Percentiles rank a stretch among this genome's conserved stretches.
These are phyloP conservation scores for Neophaeococcomyces mojaviensis DNA, from an alignment of 2,329 filamentous ascomycete genomes.

Conservation along the genomic window DNA sequence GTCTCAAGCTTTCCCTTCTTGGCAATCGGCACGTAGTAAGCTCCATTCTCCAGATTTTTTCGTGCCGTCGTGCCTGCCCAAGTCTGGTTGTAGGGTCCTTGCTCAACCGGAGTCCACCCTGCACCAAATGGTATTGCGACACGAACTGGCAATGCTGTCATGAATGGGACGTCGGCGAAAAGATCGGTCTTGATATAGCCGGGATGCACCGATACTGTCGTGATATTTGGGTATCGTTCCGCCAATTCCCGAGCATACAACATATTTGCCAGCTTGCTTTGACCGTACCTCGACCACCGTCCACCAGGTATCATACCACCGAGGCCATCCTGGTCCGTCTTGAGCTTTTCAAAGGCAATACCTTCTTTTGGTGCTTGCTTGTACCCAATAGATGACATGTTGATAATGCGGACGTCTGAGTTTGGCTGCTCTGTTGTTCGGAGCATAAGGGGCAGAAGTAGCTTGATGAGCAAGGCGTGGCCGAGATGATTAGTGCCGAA, in stretches of 20 bases:
- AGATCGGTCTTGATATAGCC: slow-evolving; percentile 43
- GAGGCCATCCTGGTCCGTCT: slow-evolving; percentile 22
- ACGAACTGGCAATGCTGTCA: not conserved
- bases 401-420: slow-evolving; percentile 40
- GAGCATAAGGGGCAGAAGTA: slow-evolving; percentile 21
- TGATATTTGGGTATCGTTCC: slow-evolving; percentile 38
- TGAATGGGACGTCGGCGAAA: not conserved
- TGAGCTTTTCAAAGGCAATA: slow-evolving; percentile 30
- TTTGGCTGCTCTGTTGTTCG: slow-evolving; percentile 29
- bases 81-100: slow-evolving; percentile 35
- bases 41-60: slow-evolving; percentile 10
- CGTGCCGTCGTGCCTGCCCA: slow-evolving; percentile 32
- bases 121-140: not conserved
- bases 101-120: slow-evolving; percentile 21
- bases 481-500: slow-evolving; percentile 28
- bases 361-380: slow-evolving; percentile 23
- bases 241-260: slow-evolving; percentile 39
- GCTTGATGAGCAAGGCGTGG: slow-evolving; percentile 24
- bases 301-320: slow-evolving; percentile 9
- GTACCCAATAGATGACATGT: slow-evolving; percentile 29
- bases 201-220: slow-evolving; percentile 40
- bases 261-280: slow-evolving; percentile 45
- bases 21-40: slow-evolving; percentile 9
- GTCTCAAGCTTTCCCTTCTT: slow-evolving; percentile 19
- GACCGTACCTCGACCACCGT: slow-evolving; percentile 38